A percentile compares a stretch with the other conserved stretches of the same genome.
Evolutionary conservation across 495 filamentous ascomycete species (phyloP).

Genomic region (Talaromyces ruber): DNA sequence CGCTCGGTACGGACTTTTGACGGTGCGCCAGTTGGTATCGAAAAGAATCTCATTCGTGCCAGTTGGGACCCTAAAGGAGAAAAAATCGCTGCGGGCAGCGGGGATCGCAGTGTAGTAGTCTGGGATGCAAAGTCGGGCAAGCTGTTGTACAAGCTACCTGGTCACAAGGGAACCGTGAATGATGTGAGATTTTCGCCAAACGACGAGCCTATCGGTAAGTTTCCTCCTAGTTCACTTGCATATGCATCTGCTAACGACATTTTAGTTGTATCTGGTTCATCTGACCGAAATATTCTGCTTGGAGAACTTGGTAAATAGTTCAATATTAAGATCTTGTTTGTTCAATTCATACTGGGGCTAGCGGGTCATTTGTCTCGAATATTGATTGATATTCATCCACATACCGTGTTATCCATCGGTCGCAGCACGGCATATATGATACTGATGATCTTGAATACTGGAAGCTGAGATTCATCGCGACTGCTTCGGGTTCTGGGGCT

Average conservation of each 20-base stretch:
- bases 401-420: neutral
- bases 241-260: slow-evolving; percentile 12
- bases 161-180: slow-evolving; percentile 93
- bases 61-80: slow-evolving; percentile 86
- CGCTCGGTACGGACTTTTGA: slow-evolving; percentile 79
- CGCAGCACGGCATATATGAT: neutral
- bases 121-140: slow-evolving; percentile 82
- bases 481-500: neutral
- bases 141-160: slow-evolving; percentile 87
- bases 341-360: neutral
- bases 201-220: slow-evolving; percentile 84
- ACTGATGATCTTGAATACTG: neutral
- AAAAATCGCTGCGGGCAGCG: slow-evolving; percentile 80
- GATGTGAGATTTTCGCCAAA: slow-evolving; percentile 82
- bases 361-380: neutral
- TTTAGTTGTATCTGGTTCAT: slow-evolving; percentile 76
- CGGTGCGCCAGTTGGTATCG: slow-evolving; percentile 75
- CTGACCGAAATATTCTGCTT: slow-evolving; percentile 69
- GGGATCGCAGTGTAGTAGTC: slow-evolving; percentile 81
- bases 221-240: too few relatives aligned
- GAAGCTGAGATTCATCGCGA: neutral
- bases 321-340: neutral
- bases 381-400: neutral
- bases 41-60: slow-evolving; percentile 86
- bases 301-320: slow-evolving; percentile 60